Conservation (phyloP, 1,284 basidiomycete genomes). For the Ceratobasidium sp. region DNA sequence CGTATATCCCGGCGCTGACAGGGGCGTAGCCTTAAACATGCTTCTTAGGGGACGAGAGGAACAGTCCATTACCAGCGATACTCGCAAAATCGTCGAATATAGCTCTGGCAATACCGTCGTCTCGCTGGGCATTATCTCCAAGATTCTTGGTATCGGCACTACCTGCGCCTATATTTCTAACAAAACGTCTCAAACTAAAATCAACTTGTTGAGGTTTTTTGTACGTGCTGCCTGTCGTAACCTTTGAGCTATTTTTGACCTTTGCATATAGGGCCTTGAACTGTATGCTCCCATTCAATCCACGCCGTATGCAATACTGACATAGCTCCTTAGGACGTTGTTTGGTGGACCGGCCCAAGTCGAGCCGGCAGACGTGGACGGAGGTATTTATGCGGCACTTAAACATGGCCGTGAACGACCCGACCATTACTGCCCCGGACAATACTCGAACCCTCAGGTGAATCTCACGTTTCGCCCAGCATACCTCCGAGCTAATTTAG, state of each 20-base stretch:
- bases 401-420: slow-evolving; percentile 28
- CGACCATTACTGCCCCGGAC: slow-evolving; percentile 35
- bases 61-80: neutral
- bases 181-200: slow-evolving; percentile 40
- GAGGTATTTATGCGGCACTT: slow-evolving; percentile 42
- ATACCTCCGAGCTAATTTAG: no score
- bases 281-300: neutral
- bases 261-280: slow-evolving; percentile 18
- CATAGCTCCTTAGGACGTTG: slow-evolving; percentile 12
- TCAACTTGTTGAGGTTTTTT: slow-evolving; percentile 43
- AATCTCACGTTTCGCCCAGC: neutral
- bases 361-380: slow-evolving; percentile 40
- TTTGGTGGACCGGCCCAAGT: slow-evolving; percentile 43
- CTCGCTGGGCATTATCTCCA: slow-evolving; percentile 31
- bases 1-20: neutral
- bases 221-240: neutral
- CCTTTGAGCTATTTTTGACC: neutral
- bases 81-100: slow-evolving; percentile 32
- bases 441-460: slow-evolving; percentile 42
- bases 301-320: neutral
- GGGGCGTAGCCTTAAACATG: slow-evolving; percentile 29
- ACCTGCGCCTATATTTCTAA: slow-evolving; percentile 42
- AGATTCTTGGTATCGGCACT: slow-evolving; percentile 21
- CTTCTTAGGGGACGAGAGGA: slow-evolving; percentile 27
- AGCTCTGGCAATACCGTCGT: slow-evolving; percentile 41